Percentiles rank a stretch among this genome's conserved stretches.
Conservation (phyloP, 805 yeast species). For the Yamadazyma sp. region DNA sequence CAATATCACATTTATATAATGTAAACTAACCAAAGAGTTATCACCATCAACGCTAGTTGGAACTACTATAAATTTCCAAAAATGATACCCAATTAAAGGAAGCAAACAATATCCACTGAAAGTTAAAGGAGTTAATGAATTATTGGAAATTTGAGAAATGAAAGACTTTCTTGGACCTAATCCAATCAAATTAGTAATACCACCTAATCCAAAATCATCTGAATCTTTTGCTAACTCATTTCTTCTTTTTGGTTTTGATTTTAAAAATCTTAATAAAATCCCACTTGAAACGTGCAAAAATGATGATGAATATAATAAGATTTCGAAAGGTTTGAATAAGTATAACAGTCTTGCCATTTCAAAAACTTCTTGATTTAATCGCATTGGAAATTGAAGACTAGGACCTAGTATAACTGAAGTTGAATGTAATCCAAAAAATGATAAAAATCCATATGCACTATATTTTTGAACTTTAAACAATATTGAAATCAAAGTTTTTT, state of each 20-base stretch:
- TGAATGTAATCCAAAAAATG: constrained; percentile 58
- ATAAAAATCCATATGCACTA: constrained; percentile 55
- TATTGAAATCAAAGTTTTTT: constrained; percentile 8
- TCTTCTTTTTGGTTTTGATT: constrained; percentile 8
- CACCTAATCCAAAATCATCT: constrained; percentile 59
- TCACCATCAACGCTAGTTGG: constrained; percentile 66
- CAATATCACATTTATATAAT: constrained; percentile 34
- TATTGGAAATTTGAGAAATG: constrained; percentile 42
- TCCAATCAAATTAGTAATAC: constrained; percentile 54
- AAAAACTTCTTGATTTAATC: constrained; percentile 50
- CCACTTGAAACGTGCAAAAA: constrained; percentile 55
- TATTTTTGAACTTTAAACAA: constrained; percentile 47
- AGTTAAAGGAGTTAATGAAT: constrained; percentile 49
- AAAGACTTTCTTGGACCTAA: constrained; percentile 49
- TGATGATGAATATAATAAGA: constrained; percentile 44
- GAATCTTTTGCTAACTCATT: constrained; percentile 15
- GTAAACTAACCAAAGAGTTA: constrained; percentile 51
- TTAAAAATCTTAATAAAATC: constrained; percentile 37
- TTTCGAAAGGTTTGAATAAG: constrained; percentile 52
- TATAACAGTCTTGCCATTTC: constrained; percentile 62
- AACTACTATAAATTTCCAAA: constrained; percentile 41
- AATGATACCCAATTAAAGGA: constrained; percentile 46
- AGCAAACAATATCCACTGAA: constrained; percentile 58
- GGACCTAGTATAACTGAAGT: constrained; percentile 56
- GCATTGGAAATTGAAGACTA: constrained; percentile 40